Conservation (phyloP, 805 yeast genomes). For the Starmerella sp. region DNA sequence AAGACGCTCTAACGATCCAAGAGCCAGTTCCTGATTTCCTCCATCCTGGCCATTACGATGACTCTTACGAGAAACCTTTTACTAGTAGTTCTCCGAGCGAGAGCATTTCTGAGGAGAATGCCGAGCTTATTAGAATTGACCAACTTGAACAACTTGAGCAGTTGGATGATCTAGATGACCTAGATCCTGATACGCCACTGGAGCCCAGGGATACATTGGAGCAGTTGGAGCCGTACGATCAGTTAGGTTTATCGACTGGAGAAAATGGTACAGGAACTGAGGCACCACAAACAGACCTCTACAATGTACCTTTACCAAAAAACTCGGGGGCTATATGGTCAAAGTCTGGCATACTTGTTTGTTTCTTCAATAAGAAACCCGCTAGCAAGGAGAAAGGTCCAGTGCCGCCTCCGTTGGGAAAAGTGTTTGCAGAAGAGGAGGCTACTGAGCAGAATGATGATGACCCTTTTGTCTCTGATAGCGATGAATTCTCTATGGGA, state of each 20-base stretch:
- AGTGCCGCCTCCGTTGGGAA: constrained; percentile 18
- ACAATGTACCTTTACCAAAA: constrained; percentile 82
- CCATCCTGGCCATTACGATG: neutral
- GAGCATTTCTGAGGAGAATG: neutral
- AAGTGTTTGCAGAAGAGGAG: constrained; percentile 21
- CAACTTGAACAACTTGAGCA: constrained; percentile 5
- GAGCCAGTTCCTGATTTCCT: constrained; percentile 22
- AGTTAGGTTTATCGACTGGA: neutral
- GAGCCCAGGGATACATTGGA: constrained; percentile 20
- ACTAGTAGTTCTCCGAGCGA: neutral
- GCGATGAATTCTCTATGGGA: constrained; percentile 19
- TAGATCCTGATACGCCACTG: constrained; percentile 17
- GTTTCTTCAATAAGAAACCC: constrained; percentile 51
- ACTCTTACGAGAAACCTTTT: neutral
- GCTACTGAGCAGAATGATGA: constrained; percentile 11
- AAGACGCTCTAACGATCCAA: constrained; percentile 16
- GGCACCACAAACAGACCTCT: constrained; percentile 33
- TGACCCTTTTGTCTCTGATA: constrained; percentile 17
- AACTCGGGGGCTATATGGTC: constrained; percentile 92
- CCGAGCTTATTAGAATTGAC: neutral
- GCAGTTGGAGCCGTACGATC: neutral
- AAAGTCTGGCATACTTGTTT: constrained; percentile 61
- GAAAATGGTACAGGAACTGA: neutral
- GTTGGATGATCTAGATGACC: constrained; percentile 5
- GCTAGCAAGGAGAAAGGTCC: constrained; percentile 14